Evolutionary conservation across 768 basidiomycete genomes (phyloP).

Genomic region (Rhodosporidiobolus sp.): DNA sequence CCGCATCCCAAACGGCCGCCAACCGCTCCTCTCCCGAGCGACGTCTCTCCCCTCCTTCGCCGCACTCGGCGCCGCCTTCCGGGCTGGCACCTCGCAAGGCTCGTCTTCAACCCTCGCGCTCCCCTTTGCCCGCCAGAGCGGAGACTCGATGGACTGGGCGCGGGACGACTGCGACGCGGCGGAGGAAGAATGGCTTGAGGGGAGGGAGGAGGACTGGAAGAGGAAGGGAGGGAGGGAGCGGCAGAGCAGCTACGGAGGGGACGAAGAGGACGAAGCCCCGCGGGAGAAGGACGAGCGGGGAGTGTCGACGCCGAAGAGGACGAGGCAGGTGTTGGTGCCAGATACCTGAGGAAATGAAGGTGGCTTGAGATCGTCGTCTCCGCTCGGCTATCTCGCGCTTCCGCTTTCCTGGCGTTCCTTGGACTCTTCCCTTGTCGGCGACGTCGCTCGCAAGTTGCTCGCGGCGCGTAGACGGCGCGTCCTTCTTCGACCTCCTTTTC

Average conservation of each 20-base stretch:
- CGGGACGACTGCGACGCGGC: no score
- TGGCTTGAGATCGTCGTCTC: no score
- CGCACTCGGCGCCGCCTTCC: slow-evolving; percentile 36
- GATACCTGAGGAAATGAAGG: slow-evolving; percentile 16
- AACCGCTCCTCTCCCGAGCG: slow-evolving; percentile 19
- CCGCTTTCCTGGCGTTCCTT: not conserved
- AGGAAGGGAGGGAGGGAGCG: slow-evolving; percentile 3
- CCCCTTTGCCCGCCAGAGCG: slow-evolving; percentile 1
- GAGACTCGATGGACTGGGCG: slow-evolving; percentile 3
- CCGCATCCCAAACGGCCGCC: not conserved
- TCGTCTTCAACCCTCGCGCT: not conserved
- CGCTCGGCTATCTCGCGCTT: not conserved
- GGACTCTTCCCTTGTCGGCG: no score
- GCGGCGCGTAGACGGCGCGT: not conserved
- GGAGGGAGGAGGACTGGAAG: not conserved
- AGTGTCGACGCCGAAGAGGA: slow-evolving; percentile 15
- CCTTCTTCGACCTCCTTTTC: not conserved
- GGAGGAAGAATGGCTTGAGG: not conserved
- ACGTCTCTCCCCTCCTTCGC: slow-evolving; percentile 34
- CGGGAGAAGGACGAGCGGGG: no score
- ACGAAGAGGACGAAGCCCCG: not conserved
- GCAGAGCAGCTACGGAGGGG: slow-evolving; percentile 4
- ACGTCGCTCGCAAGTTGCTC: no score
- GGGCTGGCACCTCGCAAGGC: slow-evolving; percentile 2
- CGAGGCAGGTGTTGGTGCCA: slow-evolving; percentile 16